Evolutionary conservation across 129 eudicot genomes (phyloP), one percentile per base, ranked within the genome.

Genomic region (Centaurea solstitialis): DNA sequence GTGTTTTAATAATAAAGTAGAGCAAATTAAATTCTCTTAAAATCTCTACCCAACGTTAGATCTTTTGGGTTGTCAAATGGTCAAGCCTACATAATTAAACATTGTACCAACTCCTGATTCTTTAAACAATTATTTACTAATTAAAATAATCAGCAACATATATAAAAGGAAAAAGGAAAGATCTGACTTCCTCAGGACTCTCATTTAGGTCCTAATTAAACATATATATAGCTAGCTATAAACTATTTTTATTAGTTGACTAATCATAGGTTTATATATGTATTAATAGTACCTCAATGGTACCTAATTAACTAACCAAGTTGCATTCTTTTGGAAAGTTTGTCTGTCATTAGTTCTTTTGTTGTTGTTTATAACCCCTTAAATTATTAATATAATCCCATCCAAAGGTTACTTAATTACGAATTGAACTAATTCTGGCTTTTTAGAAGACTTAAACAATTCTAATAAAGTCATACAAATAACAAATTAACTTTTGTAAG

Each of bases 261-360:
- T 39, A 40, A 73, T 72, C 11, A 30, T 28, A 74, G 38, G 41
- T 80, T 50, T 53, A 53, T 53, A 33, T 65, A 38, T 12, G 26
- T 59, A 70, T 53, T 79, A 39, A 71, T 59, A 47, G 59, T 71
- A 43, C 6, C 24, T 50, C 28, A 74, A 67, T n/a, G 74, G 15
- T 79, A 71, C 72, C 26, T 71, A 22, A n/a, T n/a, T n/a, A 57
- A 78, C 28, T 70, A 70, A 57, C 37, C 68, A 70, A 78, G 5
- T 22, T 20, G 71, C 35, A n/a, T 64, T 47, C 59, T 41, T 80
- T 40, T 43, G 66, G 64, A 41, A 72, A 79, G 15, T 50, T 13
- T 80, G 37, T 62, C 33, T 43, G 24, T 53, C 7, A 41, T 41
- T 39, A 41, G 57, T n/a, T 71, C 6, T 39, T 71, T 71, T 38